Evolutionary conservation across 176 grass and related monocot species (phyloP), one percentile per base, ranked within the genome.

Genomic region (Saccharum officinarum): DNA sequence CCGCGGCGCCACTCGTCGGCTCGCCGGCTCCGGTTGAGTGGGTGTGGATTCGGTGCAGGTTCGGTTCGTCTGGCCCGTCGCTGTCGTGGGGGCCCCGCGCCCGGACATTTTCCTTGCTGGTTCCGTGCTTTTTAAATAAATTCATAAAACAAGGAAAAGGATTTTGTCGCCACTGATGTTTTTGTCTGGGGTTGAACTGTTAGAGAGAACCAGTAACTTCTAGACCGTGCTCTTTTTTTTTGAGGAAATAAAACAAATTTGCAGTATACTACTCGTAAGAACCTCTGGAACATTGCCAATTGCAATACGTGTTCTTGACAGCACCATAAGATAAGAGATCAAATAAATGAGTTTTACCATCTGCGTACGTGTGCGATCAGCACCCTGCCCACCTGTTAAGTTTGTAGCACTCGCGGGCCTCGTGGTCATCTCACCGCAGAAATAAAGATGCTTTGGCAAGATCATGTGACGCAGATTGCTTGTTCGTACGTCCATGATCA

Each of bases 161-260:
- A 10, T 68, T 52, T 83, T 79, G 83, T 73, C 78, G 25, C 26
- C 10, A 3, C 36, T 45, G 45, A 15, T 73, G 10, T 11, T 78
- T 86, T 71, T 71, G 50, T 77, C 54, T 66, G 70, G 30, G 55
- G 47, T 79, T n/a, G n/a, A n/a, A n/a, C n/a, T n/a, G n/a, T n/a
- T n/a, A 31, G 71, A 33, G 3, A 18, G 14, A 31, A 30, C 25
- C 9, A 18, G 26, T 11, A 3, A 12, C 12, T 76, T 64, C 13
- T 12, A 36, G 12, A 37, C 25, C 25, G 20, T 25, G 20, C 28
- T 6, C 28, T 54, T 34, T 34, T 63, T 0, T 4, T 4, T 4
- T 0, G 0, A 36, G 2, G 22, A 13, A 33, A 38, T 0, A 5
- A 30, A 11, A 23, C n/a, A 0, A 25, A 36, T 61, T 13, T 18